These are phyloP conservation scores for Xylaria sp. DNA, from an alignment of 2,329 filamentous ascomycete species.

Conservation along the genomic window DNA sequence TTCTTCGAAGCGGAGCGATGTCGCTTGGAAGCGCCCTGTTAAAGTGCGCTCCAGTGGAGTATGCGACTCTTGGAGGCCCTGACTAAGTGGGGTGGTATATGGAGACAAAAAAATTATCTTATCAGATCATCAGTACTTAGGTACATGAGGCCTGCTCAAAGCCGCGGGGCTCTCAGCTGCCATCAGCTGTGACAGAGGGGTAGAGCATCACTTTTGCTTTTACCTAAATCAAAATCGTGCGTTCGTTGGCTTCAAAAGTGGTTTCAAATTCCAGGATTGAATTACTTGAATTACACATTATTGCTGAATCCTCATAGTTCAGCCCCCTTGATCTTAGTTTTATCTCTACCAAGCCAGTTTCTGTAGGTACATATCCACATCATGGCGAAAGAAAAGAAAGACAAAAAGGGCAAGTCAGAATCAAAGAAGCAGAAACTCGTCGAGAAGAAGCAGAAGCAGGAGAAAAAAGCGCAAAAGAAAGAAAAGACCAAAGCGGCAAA, in stretches of 20 bases:
- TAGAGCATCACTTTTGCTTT: constrained; percentile 11
- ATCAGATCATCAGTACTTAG: constrained; percentile 43
- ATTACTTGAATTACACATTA: not conserved
- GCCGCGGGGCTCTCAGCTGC: constrained; percentile 39
- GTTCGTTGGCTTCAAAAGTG: not conserved
- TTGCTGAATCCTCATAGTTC: not conserved
- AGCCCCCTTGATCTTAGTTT: not conserved
- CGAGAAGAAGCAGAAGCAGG: constrained; percentile 80
- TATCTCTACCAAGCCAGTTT: not conserved
- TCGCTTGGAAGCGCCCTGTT: constrained; percentile 27
- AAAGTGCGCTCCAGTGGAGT: constrained; percentile 6
- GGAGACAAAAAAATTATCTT: constrained; percentile 30
- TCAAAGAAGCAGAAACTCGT: constrained; percentile 62
- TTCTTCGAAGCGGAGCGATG: constrained; percentile 38
- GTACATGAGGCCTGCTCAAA: constrained; percentile 9
- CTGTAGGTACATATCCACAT: constrained; percentile 19
- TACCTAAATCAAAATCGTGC: not conserved
- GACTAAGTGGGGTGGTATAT: constrained; percentile 18
- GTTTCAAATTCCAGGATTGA: not conserved
- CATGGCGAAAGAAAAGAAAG: constrained; percentile 62
- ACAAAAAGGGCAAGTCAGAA: constrained; percentile 57
- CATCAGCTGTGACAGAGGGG: constrained; percentile 34
- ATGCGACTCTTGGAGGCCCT: not conserved
- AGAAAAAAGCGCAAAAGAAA: constrained; percentile 91
- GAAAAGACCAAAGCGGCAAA: constrained; percentile 76